Evolutionary conservation across 352 stramenopile genomes (phyloP).

Genomic region (Vaucheria bursata): DNA sequence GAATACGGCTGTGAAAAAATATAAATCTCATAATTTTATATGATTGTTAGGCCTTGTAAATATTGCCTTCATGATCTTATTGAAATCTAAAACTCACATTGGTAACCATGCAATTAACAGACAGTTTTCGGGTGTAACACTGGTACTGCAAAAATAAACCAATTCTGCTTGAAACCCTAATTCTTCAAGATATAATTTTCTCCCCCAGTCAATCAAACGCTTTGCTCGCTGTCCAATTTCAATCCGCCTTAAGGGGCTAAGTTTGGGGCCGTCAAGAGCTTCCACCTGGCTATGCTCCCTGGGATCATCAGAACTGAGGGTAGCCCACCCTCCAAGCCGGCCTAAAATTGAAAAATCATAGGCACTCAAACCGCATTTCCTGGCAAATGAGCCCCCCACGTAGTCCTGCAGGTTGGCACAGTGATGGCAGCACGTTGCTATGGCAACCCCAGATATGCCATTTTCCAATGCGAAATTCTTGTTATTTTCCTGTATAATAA

Average conservation of each 20-base stretch:
- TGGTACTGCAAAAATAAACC: slow-evolving; percentile 4
- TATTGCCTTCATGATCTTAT: too few relatives aligned
- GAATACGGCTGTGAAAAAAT: too few relatives aligned
- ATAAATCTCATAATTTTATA: too few relatives aligned
- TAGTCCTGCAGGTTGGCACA: not conserved
- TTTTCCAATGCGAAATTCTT: too few relatives aligned
- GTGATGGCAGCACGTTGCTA: slow-evolving; percentile 14
- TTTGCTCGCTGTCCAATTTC: slow-evolving; percentile 5
- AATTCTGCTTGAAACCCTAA: slow-evolving; percentile 1
- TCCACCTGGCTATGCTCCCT: not conserved
- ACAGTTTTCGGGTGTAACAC: not conserved
- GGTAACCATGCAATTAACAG: slow-evolving; percentile 5
- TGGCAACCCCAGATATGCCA: not conserved
- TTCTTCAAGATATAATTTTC: not conserved
- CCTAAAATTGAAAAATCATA: not conserved
- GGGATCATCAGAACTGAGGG: not conserved
- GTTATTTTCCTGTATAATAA: too few relatives aligned
- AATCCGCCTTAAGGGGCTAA: not conserved
- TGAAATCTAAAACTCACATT: too few relatives aligned
- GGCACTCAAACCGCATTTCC: not conserved
- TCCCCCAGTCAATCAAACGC: slow-evolving; percentile 6
- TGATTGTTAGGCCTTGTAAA: too few relatives aligned
- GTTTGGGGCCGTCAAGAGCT: not conserved
- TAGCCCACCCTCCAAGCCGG: not conserved
- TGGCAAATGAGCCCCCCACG: not conserved